A percentile compares a stretch with the other conserved stretches of the same genome.
Conservation (phyloP, 176 grass and related monocot species). For the Puccinellia tenuiflora region DNA sequence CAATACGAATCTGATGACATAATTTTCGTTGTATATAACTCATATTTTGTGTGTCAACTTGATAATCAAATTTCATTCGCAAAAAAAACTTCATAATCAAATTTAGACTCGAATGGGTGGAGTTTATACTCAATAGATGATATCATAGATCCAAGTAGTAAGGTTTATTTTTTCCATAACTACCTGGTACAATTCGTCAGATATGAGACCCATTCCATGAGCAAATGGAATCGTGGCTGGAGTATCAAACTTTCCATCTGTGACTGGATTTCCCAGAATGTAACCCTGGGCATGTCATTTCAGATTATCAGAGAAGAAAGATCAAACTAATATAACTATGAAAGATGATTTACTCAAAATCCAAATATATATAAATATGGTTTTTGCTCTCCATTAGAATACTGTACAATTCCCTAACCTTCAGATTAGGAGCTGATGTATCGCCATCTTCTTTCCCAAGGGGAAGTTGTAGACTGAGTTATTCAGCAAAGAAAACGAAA, state of each 20-base stretch:
- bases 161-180: not conserved
- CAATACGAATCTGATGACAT: too few relatives aligned
- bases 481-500: not conserved
- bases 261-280: conserved; percentile 51
- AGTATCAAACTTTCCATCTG: conserved; percentile 34
- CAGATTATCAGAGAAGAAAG: not conserved
- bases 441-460: not conserved
- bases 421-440: not conserved
- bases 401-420: not conserved
- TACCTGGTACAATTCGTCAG: conserved; percentile 60
- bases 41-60: too few relatives aligned
- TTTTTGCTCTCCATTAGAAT: not conserved
- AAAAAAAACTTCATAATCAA: too few relatives aligned
- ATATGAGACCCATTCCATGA: conserved; percentile 59
- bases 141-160: not conserved
- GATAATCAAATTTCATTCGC: too few relatives aligned
- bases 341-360: not conserved
- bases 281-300: conserved; percentile 41
- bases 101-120: too few relatives aligned
- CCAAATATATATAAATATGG: not conserved
- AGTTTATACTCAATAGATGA: not conserved
- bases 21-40: too few relatives aligned
- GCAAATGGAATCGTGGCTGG: conserved; percentile 40
- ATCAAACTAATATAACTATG: not conserved
- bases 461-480: not conserved